Percentiles rank a stretch among this genome's conserved stretches.
Conservation (phyloP, 495 filamentous ascomycete genomes). For the Evernia prunastri region DNA sequence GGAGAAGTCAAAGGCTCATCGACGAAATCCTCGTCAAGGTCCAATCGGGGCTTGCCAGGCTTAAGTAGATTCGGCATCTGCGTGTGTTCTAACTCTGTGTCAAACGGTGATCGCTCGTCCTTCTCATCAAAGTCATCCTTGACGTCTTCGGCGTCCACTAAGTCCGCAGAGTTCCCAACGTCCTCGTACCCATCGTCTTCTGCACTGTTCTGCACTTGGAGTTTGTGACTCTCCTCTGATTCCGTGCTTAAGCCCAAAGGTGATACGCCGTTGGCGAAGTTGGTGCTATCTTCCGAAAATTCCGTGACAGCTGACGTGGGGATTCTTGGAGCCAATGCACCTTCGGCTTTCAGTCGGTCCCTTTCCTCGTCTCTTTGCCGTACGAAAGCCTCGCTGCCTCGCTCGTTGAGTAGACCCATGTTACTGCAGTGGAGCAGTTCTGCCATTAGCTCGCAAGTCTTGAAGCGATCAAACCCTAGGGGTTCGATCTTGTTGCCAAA, state of each 20-base stretch:
- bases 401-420: conserved; percentile 92
- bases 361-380: conserved; percentile 74
- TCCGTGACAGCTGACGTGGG: conserved; percentile 39
- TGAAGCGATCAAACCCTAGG: conserved; percentile 95
- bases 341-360: conserved; percentile 67
- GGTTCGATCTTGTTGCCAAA: conserved; percentile 91
- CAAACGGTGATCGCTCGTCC: conserved; percentile 30
- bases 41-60: conserved; percentile 24
- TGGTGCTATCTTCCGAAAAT: conserved; percentile 44
- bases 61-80: conserved; percentile 17
- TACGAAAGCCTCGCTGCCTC: conserved; percentile 83
- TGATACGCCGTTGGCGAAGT: conserved; percentile 29
- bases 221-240: conserved; percentile 45
- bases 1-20: conserved; percentile 63
- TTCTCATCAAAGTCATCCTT: conserved; percentile 43
- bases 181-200: conserved; percentile 97
- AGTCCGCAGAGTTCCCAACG: conserved; percentile 62
- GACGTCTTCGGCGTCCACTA: conserved; percentile 50
- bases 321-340: conserved; percentile 39
- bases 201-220: conserved; percentile 67
- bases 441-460: conserved; percentile 98
- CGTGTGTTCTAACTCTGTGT: conserved; percentile 22
- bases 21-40: conserved; percentile 62
- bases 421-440: conserved; percentile 98
- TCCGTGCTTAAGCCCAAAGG: conserved; percentile 30